Percentiles rank a stretch among this genome's conserved stretches.
These are phyloP conservation scores for Aspergillus taichungensis DNA, from an alignment of 495 filamentous ascomycete genomes.

Conservation along the genomic window DNA sequence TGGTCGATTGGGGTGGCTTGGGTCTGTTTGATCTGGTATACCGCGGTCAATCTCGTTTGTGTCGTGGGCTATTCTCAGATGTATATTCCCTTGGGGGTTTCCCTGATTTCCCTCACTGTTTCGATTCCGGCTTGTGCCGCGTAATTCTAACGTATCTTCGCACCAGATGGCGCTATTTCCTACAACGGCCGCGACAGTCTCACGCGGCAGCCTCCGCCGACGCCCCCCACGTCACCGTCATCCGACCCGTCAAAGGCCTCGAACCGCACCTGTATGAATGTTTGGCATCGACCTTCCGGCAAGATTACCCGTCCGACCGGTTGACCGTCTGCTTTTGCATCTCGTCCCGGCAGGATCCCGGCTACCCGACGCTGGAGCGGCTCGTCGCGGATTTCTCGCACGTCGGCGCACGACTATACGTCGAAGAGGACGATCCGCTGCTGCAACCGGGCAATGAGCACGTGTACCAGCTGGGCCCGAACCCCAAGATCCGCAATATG, in stretches of 20 bases:
- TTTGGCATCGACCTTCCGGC: constrained; percentile 80
- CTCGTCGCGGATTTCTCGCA: constrained; percentile 62
- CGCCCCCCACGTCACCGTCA: constrained; percentile 79
- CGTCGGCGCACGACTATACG: constrained; percentile 63
- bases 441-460: constrained; percentile 44
- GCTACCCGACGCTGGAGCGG: constrained; percentile 61
- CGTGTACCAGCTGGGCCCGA: constrained; percentile 67
- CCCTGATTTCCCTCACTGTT: too few relatives aligned
- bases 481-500: constrained; percentile 97
- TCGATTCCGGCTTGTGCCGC: constrained; percentile 3
- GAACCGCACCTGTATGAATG: constrained; percentile 89
- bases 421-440: constrained; percentile 84
- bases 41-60: constrained; percentile 45
- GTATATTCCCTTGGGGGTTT: constrained; percentile 34
- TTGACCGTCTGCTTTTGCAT: constrained; percentile 81
- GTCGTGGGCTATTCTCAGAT: constrained; percentile 51
- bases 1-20: constrained; percentile 32
- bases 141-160: constrained; percentile 10
- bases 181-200: constrained; percentile 27
- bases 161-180: constrained; percentile 38
- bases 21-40: constrained; percentile 52
- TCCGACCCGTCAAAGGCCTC: constrained; percentile 88
- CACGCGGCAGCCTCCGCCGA: constrained; percentile 18
- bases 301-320: constrained; percentile 68
- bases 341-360: constrained; percentile 65